Conservation (phyloP, 1,284 basidiomycete genomes). For the Austroboletus niveus region DNA sequence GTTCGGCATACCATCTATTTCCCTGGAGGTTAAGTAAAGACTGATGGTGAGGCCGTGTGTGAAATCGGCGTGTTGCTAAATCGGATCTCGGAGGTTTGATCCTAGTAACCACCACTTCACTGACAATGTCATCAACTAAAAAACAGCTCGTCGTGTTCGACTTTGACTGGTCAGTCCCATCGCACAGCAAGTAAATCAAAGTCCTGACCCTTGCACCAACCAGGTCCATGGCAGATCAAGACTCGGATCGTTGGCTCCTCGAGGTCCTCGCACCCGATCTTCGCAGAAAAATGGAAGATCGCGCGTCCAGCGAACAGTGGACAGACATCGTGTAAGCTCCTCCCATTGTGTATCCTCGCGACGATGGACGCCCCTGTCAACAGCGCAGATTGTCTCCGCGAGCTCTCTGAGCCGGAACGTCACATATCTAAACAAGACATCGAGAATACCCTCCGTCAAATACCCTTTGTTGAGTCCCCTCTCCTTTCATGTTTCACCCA, state of each 20-base stretch:
- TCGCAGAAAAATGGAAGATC: constrained; percentile 78
- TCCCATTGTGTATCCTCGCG: not conserved
- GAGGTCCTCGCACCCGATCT: constrained; percentile 88
- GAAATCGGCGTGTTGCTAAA: too few species aligned
- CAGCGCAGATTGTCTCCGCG: constrained; percentile 73
- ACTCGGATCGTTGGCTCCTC: constrained; percentile 95
- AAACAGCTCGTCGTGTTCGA: constrained; percentile 92
- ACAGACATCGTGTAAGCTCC: constrained; percentile 88
- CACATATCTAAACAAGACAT: constrained; percentile 76
- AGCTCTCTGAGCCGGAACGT: constrained; percentile 55
- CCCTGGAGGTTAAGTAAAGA: too few species aligned
- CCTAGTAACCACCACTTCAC: not conserved
- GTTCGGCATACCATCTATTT: too few species aligned
- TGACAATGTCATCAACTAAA: constrained; percentile 38
- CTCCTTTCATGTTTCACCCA: not conserved
- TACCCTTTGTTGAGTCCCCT: constrained; percentile 71
- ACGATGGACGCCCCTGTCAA: not conserved
- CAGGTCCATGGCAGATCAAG: constrained; percentile 92
- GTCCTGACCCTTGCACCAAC: not conserved
- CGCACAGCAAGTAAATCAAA: not conserved
- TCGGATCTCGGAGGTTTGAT: not conserved
- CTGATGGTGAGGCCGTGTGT: too few species aligned
- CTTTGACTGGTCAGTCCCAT: constrained; percentile 88
- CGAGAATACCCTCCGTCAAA: constrained; percentile 69
- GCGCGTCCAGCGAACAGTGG: constrained; percentile 70